Base-by-base conservation (phyloP, 169 alveolate genomes). In the Plasmodium ovale region DNA sequence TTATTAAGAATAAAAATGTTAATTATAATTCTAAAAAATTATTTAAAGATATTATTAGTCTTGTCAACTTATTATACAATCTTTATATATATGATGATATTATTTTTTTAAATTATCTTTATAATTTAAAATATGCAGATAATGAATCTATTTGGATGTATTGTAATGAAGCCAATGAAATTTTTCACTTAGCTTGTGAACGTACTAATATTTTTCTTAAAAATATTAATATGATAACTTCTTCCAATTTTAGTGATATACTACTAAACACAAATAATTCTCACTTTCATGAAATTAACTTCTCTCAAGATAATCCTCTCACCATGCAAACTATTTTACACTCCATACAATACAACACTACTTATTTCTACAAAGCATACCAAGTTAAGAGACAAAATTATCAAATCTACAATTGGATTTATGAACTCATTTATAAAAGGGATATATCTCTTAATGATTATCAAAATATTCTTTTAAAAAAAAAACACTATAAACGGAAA, bases 121-220 rank as follows among this genome's bases (percentile, higher is more conserved):
- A 67, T 31, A 85, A 85, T 59, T 19, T 85, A 42, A 85, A 85
- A 47, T 87, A 85, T n/a, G 91, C 74, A 21, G 91, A 67, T 31
- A 85, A 69, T n/a, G 91, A 85, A 85, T 51, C 87, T 39, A 85
- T 69, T 5, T 85, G 91, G 91, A 42, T 85, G 56, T 85, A 85
- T n/a, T 68, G 91, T 64, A 68, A 85, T 69, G 87, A 85, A 6
- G 91, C 91, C 25, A 85, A 69, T 29, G 91, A 85, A 68, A 27
- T 85, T 3, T 85, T 68, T 39, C 56, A 68, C 9, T 39, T 85
- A 69, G 37, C 91, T 10, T 56, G 42, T n/a, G 87, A 85, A 60
- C 67, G 91, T n/a, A 85, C 67, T 23, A 27, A 68, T 23, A 29
- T 10, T 1, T 85, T 85, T 47, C 39, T 85, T 42, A 85, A 85